These are phyloP conservation scores for Lathyrus tuberosus DNA, from an alignment of 306 rosid genomes.

Conservation along the genomic window DNA sequence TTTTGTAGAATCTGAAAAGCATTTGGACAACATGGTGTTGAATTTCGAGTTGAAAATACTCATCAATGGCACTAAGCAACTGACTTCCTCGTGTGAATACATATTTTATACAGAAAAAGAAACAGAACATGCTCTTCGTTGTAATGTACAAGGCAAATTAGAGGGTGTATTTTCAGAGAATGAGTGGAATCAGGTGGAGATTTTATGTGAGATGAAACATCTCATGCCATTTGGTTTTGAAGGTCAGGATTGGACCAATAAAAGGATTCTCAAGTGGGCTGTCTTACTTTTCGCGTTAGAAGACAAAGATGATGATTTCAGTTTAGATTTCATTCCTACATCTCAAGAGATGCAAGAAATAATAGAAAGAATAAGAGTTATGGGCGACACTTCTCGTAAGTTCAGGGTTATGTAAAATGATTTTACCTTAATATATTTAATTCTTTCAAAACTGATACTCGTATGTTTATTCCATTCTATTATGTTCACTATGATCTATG, in stretches of 20 bases:
- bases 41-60: constrained; percentile 14
- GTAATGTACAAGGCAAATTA: constrained; percentile 10
- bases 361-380: too few species aligned
- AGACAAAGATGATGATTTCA: background rate
- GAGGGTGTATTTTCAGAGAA: background rate
- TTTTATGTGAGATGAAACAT: constrained; percentile 2
- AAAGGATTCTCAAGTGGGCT: background rate
- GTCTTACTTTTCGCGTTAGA: background rate
- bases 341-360: too few species aligned
- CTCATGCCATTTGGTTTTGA: constrained; percentile 5
- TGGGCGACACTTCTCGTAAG: too few species aligned
- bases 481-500: too few species aligned
- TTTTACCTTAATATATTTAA: too few species aligned
- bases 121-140: background rate
- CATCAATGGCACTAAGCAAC: constrained; percentile 23
- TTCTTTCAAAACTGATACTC: too few species aligned
- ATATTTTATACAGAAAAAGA: background rate
- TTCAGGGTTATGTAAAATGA: too few species aligned
- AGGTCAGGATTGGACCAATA: background rate
- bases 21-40: background rate
- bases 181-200: constrained; percentile 23
- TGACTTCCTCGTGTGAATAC: constrained; percentile 7
- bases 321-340: background rate
- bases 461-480: too few species aligned
- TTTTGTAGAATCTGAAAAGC: background rate